Conservation (phyloP, 2,329 filamentous ascomycete genomes). For the Fusarium pseudocircinatum region DNA sequence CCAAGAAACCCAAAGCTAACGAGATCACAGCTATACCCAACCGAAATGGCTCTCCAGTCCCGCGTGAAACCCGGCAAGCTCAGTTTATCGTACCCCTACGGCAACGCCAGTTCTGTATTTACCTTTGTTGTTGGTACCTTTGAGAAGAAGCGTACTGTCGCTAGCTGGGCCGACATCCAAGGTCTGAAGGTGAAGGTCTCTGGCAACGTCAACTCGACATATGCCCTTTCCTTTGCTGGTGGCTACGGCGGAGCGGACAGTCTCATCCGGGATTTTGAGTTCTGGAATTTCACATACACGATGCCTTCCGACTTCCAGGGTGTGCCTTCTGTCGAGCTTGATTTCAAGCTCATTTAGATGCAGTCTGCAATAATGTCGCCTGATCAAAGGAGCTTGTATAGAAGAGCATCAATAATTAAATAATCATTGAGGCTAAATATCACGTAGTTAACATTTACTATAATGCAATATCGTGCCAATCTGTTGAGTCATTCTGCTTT, state of each 20-base stretch:
- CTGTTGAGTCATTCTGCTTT: background rate
- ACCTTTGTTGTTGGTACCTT: slow-evolving; percentile 61
- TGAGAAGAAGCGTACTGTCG: slow-evolving; percentile 54
- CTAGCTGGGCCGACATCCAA: slow-evolving; percentile 58
- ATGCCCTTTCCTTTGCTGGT: slow-evolving; percentile 54
- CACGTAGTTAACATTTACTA: too few species aligned
- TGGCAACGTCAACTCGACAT: slow-evolving; percentile 56
- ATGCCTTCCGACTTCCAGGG: slow-evolving; percentile 45
- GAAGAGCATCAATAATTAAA: too few species aligned
- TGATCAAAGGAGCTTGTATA: too few species aligned
- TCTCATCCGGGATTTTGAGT: slow-evolving; percentile 53
- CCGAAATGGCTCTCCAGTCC: slow-evolving; percentile 35
- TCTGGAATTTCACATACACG: slow-evolving; percentile 57
- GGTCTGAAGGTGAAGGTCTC: slow-evolving; percentile 57
- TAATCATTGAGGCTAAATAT: too few species aligned
- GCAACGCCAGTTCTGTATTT: slow-evolving; percentile 60
- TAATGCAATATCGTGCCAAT: too few species aligned
- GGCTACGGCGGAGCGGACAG: slow-evolving; percentile 19
- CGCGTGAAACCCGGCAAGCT: slow-evolving; percentile 44
- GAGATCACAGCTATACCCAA: slow-evolving; percentile 50
- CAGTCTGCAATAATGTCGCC: too few species aligned
- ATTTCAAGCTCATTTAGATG: accelerated
- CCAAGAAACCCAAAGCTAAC: slow-evolving; percentile 48
- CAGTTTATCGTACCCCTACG: slow-evolving; percentile 63
- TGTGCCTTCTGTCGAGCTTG: background rate